A percentile compares a stretch with the other conserved stretches of the same genome.
Evolutionary conservation across 148 eudicot species (phyloP).

Genomic region (Rhododendron simsii): DNA sequence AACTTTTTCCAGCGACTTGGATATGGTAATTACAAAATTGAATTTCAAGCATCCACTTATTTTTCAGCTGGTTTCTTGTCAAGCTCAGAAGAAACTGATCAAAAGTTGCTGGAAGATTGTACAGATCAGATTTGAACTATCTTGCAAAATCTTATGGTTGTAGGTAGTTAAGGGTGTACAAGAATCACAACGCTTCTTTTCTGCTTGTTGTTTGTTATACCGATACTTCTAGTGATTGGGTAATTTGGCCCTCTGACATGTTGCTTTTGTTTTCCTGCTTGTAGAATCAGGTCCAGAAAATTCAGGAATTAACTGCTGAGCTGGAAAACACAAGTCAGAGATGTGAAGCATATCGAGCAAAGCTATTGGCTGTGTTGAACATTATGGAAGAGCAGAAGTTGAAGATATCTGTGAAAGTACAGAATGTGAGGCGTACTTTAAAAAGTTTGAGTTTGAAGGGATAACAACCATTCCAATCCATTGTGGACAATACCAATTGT

Average conservation of each 20-base stretch:
- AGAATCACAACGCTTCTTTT: not conserved
- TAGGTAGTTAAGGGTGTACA: not conserved
- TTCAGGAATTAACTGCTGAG: conserved; percentile 14
- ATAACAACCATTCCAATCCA: not conserved
- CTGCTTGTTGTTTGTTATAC: not conserved
- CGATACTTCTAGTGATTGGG: not conserved
- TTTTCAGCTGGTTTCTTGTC: not conserved
- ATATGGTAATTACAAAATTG: not conserved
- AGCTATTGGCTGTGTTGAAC: conserved; percentile 9
- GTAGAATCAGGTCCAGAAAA: conserved; percentile 13
- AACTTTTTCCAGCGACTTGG: not conserved
- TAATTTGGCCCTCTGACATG: not conserved
- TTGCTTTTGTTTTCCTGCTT: not conserved
- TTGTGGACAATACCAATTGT: not conserved
- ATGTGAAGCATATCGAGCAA: conserved; percentile 22
- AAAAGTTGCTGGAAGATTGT: not conserved
- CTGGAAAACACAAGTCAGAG: conserved; percentile 14
- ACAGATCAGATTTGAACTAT: not conserved
- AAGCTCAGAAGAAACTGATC: not conserved
- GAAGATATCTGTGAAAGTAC: conserved; percentile 20
- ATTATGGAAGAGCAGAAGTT: conserved; percentile 21
- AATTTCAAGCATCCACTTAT: not conserved
- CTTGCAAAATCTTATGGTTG: not conserved
- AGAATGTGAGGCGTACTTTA: conserved; percentile 14
- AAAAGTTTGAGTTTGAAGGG: not conserved